phyloP scores from a whole-genome alignment of 75 land plant species.

The Sequoiadendron giganteum region DNA sequence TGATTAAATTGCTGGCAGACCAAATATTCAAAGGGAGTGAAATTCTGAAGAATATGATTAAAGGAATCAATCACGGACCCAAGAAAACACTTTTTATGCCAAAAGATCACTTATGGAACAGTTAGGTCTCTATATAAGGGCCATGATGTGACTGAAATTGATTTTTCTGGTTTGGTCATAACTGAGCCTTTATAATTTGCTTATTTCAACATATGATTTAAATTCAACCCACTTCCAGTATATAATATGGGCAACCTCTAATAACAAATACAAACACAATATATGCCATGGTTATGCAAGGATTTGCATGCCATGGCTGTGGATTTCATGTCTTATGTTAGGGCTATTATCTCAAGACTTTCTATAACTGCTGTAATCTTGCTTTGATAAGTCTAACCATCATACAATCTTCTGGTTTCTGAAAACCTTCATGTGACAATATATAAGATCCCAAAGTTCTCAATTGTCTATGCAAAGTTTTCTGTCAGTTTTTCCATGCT shows the following conservation, averaged over 20 bases:
- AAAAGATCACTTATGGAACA: background rate
- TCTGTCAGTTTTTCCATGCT: background rate
- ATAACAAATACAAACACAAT: background rate
- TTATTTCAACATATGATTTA: background rate
- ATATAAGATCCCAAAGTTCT: background rate
- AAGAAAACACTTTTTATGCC: background rate
- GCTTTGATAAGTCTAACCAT: background rate
- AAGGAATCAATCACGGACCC: background rate
- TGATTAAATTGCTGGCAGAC: background rate
- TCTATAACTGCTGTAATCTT: background rate
- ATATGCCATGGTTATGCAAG: background rate
- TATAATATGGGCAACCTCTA: background rate
- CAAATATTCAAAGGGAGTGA: background rate
- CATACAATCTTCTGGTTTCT: background rate
- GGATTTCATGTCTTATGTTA: background rate
- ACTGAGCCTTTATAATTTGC: background rate
- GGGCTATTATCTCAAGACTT: background rate
- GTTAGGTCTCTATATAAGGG: background rate
- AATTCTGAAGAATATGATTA: background rate
- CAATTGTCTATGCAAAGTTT: background rate
- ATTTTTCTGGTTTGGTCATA: background rate
- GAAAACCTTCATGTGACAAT: background rate
- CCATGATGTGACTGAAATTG: background rate
- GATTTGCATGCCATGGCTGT: background rate
- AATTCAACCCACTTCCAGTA: background rate